A percentile compares a stretch with the other conserved stretches of the same genome.
phyloP scores from a whole-genome alignment of 179 eudicot species.

The Beta lomatogona region DNA sequence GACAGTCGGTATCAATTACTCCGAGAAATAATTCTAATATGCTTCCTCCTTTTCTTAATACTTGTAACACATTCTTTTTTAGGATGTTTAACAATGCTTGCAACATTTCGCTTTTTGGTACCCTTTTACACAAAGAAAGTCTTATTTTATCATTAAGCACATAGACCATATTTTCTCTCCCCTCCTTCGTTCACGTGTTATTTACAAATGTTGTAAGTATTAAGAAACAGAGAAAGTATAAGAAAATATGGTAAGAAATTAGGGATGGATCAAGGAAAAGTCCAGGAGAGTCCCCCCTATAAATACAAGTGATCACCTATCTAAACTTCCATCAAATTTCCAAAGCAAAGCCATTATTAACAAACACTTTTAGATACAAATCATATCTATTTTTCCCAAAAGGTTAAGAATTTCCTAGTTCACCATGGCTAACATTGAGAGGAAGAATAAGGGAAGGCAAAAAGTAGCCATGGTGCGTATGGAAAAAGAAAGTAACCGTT shows the following conservation, averaged over 20 bases:
- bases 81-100: no score
- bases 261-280: not conserved
- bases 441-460: constrained; percentile 42
- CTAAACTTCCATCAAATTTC: not conserved
- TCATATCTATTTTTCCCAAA: not conserved
- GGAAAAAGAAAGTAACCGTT: constrained; percentile 36
- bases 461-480: constrained; percentile 40
- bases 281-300: constrained; percentile 19
- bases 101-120: no score
- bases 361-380: not conserved
- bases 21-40: not conserved
- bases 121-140: no score
- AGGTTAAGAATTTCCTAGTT: not conserved
- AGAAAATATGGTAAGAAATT: constrained; percentile 16
- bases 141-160: no score
- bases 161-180: no score
- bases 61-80: no score
- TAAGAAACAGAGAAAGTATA: no score
- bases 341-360: not conserved
- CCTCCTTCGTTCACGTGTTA: no score
- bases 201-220: no score
- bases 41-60: no score
- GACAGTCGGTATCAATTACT: no score
- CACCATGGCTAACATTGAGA: constrained; percentile 24
- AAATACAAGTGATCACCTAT: not conserved